A percentile compares a stretch with the other conserved stretches of the same genome.
Conservation (phyloP, 164 flowering plant genomes). For the Echeveria elegans region DNA sequence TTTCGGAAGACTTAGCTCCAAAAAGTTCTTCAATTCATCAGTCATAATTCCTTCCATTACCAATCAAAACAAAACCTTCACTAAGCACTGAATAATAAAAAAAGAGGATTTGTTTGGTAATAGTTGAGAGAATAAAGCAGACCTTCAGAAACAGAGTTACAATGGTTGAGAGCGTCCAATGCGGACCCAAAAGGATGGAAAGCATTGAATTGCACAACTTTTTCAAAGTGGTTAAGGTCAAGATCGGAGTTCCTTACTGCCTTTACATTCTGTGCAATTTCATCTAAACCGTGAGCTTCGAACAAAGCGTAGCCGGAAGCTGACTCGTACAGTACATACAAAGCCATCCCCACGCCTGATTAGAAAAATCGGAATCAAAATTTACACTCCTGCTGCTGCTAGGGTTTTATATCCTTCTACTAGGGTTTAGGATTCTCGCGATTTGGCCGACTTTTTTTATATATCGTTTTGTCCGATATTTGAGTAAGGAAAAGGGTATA, state of each 20-base stretch:
- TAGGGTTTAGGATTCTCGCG: not conserved
- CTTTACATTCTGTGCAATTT: constrained; percentile 84
- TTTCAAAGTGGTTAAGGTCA: constrained; percentile 77
- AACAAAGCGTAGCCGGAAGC: constrained; percentile 69
- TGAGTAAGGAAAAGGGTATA: too few relatives aligned
- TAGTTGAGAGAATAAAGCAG: too few relatives aligned
- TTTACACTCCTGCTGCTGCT: not conserved
- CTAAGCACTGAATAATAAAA: too few relatives aligned
- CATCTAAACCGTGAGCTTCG: constrained; percentile 65
- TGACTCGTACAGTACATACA: constrained; percentile 60
- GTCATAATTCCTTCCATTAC: constrained; percentile 60
- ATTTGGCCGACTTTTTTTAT: too few relatives aligned
- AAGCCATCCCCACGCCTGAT: constrained; percentile 29
- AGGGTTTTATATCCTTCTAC: not conserved
- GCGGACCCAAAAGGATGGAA: constrained; percentile 80
- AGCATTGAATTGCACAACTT: constrained; percentile 70
- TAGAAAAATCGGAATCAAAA: not conserved
- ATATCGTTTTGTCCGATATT: too few relatives aligned
- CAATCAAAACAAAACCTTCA: not conserved
- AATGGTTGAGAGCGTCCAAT: constrained; percentile 72
- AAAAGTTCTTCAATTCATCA: constrained; percentile 75
- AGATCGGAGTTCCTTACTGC: constrained; percentile 64
- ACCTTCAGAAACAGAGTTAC: constrained; percentile 78
- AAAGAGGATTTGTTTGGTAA: not conserved
- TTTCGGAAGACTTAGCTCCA: constrained; percentile 87